Base-by-base conservation (phyloP, 768 basidiomycete genomes). In the Tricholoma sp. region DNA sequence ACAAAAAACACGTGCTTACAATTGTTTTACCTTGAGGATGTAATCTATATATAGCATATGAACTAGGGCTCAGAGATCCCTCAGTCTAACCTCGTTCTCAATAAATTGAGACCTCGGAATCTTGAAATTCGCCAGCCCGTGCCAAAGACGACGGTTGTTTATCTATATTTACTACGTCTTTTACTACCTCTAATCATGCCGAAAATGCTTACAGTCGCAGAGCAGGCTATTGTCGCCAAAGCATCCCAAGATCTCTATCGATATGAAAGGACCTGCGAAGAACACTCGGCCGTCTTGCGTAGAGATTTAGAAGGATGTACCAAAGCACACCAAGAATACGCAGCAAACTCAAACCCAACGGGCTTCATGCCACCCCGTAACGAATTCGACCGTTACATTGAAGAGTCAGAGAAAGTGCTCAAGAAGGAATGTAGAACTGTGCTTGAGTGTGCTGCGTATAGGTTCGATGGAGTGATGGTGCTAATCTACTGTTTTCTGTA, bases 251-350 rank as follows among this genome's bases (percentile, higher is more conserved):
- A 48, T 48, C 47, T 48, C 29, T 48, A 48, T 48, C 47, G 47
- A 29, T 47, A 47, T 6, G 45, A 47, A 47, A 47, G 45, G 45
- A 47, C 28, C 45, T 47, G 28, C 45, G 45, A 48, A 17, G 47
- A 48, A 48, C 47, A 48, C 47, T 48, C 47, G 17, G 47, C 47
- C 47, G 28, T 48, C 47, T 48, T 48, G 47, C 47, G 47, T 32
- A 48, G 29, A 48, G 47, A 48, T 48, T 3, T n/a, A 32, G 29
- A 48, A 48, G 47, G 29, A 48, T 48, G 29, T 32, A 32, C 29
- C 15, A 48, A 48, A 48, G 47, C 47, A 48, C 29, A 48, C 29
- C 47, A 31, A 31, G 47, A 48, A 48, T 48, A 48, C 28, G 31
- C 47, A 48, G 47, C 47, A 31, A 48, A 48, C 47, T 48, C 47